Conservation (phyloP, 305 asterid species). For the Rubia tinctorum region DNA sequence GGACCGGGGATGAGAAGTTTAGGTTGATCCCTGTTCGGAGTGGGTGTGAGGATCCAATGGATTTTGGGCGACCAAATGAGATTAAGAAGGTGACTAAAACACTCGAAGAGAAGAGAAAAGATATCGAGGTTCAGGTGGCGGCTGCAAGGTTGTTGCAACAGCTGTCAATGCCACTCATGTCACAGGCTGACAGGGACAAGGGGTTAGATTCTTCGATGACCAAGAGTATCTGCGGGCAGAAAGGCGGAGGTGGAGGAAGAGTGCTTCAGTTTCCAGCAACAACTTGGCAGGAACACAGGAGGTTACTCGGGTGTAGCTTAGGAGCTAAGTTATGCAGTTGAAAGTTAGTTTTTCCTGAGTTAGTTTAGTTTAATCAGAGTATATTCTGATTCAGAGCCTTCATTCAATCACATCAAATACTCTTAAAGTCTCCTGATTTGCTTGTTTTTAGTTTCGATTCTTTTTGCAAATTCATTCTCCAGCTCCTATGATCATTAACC, state of each 20-base stretch:
- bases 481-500: too few species aligned
- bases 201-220: constrained; percentile 56
- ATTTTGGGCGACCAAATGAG: constrained; percentile 76
- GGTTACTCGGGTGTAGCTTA: too few species aligned
- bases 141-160: constrained; percentile 93
- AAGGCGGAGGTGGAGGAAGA: constrained; percentile 51
- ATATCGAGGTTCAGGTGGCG: constrained; percentile 91
- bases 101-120: constrained; percentile 84
- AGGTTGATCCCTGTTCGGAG: constrained; percentile 81
- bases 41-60: constrained; percentile 87
- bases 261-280: constrained; percentile 20
- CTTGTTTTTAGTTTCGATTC: too few species aligned
- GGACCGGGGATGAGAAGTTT: constrained; percentile 77
- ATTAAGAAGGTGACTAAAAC: constrained; percentile 85
- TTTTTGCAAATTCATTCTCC: too few species aligned
- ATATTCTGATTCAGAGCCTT: too few species aligned
- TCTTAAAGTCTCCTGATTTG: too few species aligned
- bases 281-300: too few species aligned
- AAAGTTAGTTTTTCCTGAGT: too few species aligned
- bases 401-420: too few species aligned
- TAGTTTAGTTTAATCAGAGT: too few species aligned
- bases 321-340: too few species aligned
- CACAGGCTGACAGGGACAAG: constrained; percentile 54
- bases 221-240: constrained; percentile 67
- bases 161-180: constrained; percentile 51